A percentile compares a stretch with the other conserved stretches of the same genome.
Evolutionary conservation across 371 early-diverging fungal species (phyloP).

Genomic region (Lichtheimia ramosa): DNA sequence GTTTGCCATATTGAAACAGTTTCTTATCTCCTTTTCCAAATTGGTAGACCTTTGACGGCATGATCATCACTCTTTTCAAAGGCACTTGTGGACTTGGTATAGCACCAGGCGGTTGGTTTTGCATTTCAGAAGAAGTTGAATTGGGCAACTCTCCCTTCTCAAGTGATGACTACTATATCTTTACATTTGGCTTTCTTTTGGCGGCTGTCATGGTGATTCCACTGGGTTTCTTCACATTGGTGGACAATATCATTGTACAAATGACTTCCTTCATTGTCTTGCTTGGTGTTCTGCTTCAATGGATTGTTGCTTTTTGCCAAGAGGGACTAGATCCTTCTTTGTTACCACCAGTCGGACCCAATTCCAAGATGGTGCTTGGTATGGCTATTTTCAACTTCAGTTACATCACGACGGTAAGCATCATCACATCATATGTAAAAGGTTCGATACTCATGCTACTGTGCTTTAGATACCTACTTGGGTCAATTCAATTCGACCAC

Average conservation of each 20-base stretch:
- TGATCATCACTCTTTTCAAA: constrained; percentile 43
- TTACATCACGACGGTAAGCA: constrained; percentile 54
- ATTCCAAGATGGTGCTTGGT: constrained; percentile 55
- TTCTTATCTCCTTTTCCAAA: background rate
- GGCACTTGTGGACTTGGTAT: constrained; percentile 43
- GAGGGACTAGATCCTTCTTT: constrained; percentile 47
- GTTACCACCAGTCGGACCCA: constrained; percentile 47
- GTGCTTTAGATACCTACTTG: constrained; percentile 52
- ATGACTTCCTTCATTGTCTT: constrained; percentile 53
- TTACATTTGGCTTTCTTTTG: constrained; percentile 54
- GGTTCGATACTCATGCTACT: background rate
- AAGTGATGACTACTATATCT: constrained; percentile 48
- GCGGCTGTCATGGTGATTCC: constrained; percentile 55
- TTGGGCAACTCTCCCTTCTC: constrained; percentile 48
- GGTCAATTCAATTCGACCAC: constrained; percentile 56
- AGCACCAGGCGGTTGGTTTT: constrained; percentile 45
- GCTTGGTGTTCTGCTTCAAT: constrained; percentile 47
- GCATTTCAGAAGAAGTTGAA: constrained; percentile 13
- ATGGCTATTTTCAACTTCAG: constrained; percentile 64
- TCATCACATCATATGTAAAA: too few relatives aligned
- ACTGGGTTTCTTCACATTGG: constrained; percentile 55
- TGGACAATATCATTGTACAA: constrained; percentile 59
- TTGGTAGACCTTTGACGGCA: constrained; percentile 38
- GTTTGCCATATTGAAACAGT: background rate
- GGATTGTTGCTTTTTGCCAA: constrained; percentile 55